These are phyloP conservation scores for Trichopus zeylanicus DNA, from an alignment of 116 monocot genomes.

Conservation along the genomic window DNA sequence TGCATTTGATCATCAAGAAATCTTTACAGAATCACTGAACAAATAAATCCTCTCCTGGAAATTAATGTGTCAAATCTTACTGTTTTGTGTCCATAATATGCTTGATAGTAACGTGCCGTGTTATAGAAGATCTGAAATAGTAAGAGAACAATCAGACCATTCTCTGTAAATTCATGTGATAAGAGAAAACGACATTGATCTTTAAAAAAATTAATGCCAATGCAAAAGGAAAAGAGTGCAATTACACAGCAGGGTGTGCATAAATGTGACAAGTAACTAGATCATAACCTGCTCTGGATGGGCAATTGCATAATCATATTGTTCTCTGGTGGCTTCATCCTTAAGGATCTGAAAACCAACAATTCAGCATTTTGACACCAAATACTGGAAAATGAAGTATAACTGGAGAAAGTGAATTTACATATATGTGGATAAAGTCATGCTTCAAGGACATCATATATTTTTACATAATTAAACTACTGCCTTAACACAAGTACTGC, in stretches of 20 bases:
- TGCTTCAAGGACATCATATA: no score
- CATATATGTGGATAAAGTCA: no score
- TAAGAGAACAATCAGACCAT: background rate
- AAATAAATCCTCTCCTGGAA: no score
- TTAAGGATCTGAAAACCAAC: conserved; percentile 66
- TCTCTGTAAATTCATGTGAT: background rate
- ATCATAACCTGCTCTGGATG: conserved; percentile 93
- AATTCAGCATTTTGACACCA: background rate
- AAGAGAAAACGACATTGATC: background rate
- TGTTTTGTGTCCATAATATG: conserved; percentile 97
- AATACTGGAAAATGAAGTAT: no score
- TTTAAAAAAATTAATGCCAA: no score
- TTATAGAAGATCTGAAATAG: conserved; percentile 81
- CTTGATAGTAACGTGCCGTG: conserved; percentile 87
- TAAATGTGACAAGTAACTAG: no score
- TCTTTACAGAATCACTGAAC: background rate
- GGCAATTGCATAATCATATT: conserved; percentile 97
- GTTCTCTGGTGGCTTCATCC: conserved; percentile 81
- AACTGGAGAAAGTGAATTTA: no score
- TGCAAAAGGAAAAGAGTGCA: no score
- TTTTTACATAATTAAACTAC: no score
- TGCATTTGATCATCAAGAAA: background rate
- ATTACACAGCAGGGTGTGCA: no score
- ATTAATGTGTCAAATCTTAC: conserved; percentile 50
- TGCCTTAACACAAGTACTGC: no score